phyloP scores from a whole-genome alignment of 2,329 filamentous ascomycete genomes.

The Sporothrix phasma region DNA sequence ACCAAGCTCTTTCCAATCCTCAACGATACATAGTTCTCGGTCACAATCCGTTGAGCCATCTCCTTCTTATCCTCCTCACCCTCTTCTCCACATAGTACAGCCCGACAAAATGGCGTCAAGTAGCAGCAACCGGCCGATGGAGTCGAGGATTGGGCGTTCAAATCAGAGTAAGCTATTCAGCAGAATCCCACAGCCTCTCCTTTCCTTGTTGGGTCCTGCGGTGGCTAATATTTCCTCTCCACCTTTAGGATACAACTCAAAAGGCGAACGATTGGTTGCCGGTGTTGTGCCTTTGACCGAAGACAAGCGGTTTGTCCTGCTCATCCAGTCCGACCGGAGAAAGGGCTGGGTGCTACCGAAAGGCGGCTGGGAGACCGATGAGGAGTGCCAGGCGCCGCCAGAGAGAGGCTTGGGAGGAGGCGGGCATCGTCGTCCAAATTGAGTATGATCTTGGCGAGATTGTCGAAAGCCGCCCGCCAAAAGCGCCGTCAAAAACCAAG shows the following conservation, averaged over 20 bases:
- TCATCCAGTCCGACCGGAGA: conserved; percentile 86
- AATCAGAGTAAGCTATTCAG: conserved; percentile 69
- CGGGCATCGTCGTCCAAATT: conserved; percentile 78
- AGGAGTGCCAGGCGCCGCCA: conserved; percentile 76
- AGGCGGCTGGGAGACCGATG: conserved; percentile 94
- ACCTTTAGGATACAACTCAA: conserved; percentile 70
- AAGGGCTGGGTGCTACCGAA: conserved; percentile 96
- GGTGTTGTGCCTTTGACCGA: conserved; percentile 82
- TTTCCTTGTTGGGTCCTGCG: not conserved
- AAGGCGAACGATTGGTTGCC: conserved; percentile 89
- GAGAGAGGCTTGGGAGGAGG: conserved; percentile 96
- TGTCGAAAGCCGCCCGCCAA: conserved; percentile 71
- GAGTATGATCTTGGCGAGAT: conserved; percentile 81
- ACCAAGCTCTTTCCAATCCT: too few relatives aligned
- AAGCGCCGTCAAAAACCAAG: conserved; percentile 44
- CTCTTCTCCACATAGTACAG: not conserved
- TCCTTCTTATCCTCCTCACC: not conserved
- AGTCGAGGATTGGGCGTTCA: conserved; percentile 65
- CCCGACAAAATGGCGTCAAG: conserved; percentile 15
- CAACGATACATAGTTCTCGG: not conserved
- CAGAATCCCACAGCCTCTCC: conserved; percentile 12
- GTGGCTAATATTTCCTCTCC: not conserved
- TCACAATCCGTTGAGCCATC: not conserved
- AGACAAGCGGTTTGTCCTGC: conserved; percentile 78
- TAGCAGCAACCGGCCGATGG: conserved; percentile 43